phyloP scores from a whole-genome alignment of 768 basidiomycete species.

The Lentinula guzmanii region DNA sequence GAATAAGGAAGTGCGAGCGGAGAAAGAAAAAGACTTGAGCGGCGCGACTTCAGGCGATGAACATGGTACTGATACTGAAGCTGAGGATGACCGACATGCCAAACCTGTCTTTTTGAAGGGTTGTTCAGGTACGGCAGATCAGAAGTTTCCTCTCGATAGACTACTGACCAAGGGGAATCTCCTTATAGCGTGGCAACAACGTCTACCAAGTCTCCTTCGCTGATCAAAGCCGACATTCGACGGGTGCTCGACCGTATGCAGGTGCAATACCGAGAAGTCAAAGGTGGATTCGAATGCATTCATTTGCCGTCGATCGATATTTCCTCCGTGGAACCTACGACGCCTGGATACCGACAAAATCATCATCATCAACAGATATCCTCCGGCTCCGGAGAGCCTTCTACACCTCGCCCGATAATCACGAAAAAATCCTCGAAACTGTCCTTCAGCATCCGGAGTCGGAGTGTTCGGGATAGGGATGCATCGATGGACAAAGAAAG shows the following conservation, averaged over 20 bases:
- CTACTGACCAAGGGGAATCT: neutral
- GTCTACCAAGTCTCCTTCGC: slow-evolving; percentile 76
- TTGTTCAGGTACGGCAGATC: slow-evolving; percentile 68
- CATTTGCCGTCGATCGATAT: slow-evolving; percentile 93
- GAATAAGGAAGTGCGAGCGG: slow-evolving; percentile 26
- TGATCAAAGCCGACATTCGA: slow-evolving; percentile 80
- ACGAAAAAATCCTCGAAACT: slow-evolving; percentile 74
- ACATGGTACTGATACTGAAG: slow-evolving; percentile 42
- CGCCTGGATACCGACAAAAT: slow-evolving; percentile 12
- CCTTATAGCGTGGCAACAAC: slow-evolving; percentile 82
- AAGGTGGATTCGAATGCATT: slow-evolving; percentile 92
- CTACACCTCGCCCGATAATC: slow-evolving; percentile 45
- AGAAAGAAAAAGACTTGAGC: slow-evolving; percentile 19
- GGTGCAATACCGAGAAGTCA: slow-evolving; percentile 88
- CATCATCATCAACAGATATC: slow-evolving; percentile 36
- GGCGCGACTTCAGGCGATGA: slow-evolving; percentile 24
- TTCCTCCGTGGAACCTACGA: slow-evolving; percentile 49
- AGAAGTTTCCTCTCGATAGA: too few species aligned
- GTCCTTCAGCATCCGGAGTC: slow-evolving; percentile 57
- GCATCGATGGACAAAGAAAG: slow-evolving; percentile 32
- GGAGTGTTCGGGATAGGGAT: slow-evolving; percentile 26
- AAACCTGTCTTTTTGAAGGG: slow-evolving; percentile 94
- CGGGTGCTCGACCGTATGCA: slow-evolving; percentile 91
- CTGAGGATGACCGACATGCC: slow-evolving; percentile 65
- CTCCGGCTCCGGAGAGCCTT: slow-evolving; percentile 45